A percentile compares a stretch with the other conserved stretches of the same genome.
Conservation (phyloP, 2,329 filamentous ascomycete species). For the Penicillium decumbens region DNA sequence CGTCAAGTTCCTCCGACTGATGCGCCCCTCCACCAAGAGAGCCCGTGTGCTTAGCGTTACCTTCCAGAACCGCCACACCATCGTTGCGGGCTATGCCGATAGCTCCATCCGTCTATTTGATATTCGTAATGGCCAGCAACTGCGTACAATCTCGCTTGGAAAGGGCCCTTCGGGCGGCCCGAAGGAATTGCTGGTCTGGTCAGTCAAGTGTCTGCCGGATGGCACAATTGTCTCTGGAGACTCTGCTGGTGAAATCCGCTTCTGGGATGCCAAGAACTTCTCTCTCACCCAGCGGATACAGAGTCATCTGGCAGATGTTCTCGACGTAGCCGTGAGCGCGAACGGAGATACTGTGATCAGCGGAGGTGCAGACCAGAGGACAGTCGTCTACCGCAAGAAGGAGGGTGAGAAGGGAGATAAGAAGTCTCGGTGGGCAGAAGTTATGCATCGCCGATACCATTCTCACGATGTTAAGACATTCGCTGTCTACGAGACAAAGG, state of each 20-base stretch:
- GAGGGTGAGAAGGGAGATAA: constrained; percentile 49
- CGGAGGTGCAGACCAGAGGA: constrained; percentile 85
- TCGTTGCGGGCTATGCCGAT: constrained; percentile 92
- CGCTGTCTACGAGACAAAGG: constrained; percentile 78
- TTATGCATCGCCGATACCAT: constrained; percentile 82
- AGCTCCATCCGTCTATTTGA: constrained; percentile 91
- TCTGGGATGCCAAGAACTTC: constrained; percentile 92
- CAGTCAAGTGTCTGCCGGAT: constrained; percentile 78
- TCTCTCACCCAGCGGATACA: constrained; percentile 81
- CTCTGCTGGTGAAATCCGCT: constrained; percentile 85
- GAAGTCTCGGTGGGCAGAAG: constrained; percentile 69
- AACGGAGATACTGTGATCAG: constrained; percentile 81
- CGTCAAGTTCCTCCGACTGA: constrained; percentile 69
- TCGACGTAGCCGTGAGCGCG: constrained; percentile 76
- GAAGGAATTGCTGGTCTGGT: constrained; percentile 87
- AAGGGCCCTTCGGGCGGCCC: constrained; percentile 70
- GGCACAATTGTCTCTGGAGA: constrained; percentile 93
- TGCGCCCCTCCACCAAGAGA: constrained; percentile 76
- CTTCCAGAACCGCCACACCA: constrained; percentile 77
- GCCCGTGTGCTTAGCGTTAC: constrained; percentile 84
- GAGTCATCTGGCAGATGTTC: constrained; percentile 81
- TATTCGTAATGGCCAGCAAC: constrained; percentile 67
- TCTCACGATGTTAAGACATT: constrained; percentile 93
- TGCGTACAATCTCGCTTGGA: constrained; percentile 81
- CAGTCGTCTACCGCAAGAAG: constrained; percentile 70